Evolutionary conservation across 2,329 filamentous ascomycete species (phyloP), one percentile per base, ranked within the genome.

Genomic region (Diaporthe eres): DNA sequence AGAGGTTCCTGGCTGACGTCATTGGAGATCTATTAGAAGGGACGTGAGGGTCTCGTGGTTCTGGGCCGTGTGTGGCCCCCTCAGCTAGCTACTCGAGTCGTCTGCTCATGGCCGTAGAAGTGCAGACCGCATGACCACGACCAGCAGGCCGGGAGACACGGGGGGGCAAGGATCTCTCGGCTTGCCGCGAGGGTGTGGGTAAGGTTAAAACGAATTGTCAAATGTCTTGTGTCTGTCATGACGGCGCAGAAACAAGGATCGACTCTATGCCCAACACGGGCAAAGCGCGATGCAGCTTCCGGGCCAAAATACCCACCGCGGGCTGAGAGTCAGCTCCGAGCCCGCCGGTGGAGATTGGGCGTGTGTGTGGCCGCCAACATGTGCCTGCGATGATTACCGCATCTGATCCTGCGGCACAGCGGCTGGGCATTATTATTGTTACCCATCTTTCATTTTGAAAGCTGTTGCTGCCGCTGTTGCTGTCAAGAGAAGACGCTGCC

Each of bases 321-420:
- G 65, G 47, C 47, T 68, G 47, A 53, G 31, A 68, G 65, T 68
- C 65, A 68, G 65, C 65, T 68, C 65, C 65, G 65, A 68, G 47
- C 47, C 65, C 47, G 65, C 65, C 65, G 47, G 44, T 67, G 47
- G 63, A 53, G 65, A 39, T 19, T 39, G 19, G 65, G 63, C 8
- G 4, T 13, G 39, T 63, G 58, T 42, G 22, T 6, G 25, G 63
- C 28, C 58, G 44, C 65, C 65, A 53, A 68, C 65, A 68, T 68
- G 65, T 51, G 65, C 65, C 47, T 53, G 65, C 22, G 65, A 49
- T 12, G 34, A 39, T 53, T 53, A 68, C 44, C 47, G 44, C 13
- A 9, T 19, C 31, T 19, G 31, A 53, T 68, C 65, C 65, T 68
- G 31, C 65, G 47, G 47, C 65, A 39, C 34, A 25, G 60, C 42